These are phyloP conservation scores for Wickerhamomyces pijperi DNA, from an alignment of 805 yeast species.

Conservation along the genomic window DNA sequence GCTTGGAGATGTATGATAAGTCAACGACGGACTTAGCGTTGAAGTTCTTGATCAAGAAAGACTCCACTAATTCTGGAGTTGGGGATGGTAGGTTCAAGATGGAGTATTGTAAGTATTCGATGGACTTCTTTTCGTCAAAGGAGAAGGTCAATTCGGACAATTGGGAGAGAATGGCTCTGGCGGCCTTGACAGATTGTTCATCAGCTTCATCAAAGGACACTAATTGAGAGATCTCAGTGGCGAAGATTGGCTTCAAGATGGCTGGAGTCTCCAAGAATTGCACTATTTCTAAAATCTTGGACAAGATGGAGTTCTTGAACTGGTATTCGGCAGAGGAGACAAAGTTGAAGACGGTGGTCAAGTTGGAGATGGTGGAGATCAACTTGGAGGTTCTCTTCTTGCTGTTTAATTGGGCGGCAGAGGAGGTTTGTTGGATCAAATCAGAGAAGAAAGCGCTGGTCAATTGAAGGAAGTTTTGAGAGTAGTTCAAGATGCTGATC, in stretches of 20 bases:
- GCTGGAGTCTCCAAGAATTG: slow-evolving; percentile 1
- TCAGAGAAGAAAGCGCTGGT: neutral
- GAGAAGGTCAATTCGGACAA: neutral
- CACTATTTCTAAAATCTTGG: slow-evolving; percentile 5
- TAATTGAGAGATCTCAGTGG: neutral
- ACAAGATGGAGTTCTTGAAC: slow-evolving; percentile 12
- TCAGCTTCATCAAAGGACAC: neutral
- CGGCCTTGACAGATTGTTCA: neutral
- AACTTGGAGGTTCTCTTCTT: slow-evolving; percentile 6
- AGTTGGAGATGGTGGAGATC: slow-evolving; percentile 10
- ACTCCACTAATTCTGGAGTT: neutral
- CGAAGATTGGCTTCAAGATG: slow-evolving; percentile 3
- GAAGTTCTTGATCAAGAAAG: slow-evolving; percentile 2
- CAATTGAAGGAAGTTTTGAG: slow-evolving; percentile 1
- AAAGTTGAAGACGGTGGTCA: slow-evolving; percentile 14
- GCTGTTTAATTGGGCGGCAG: slow-evolving; percentile 3
- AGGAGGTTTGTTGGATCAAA: slow-evolving; percentile 1
- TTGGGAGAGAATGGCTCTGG: slow-evolving; percentile 1
- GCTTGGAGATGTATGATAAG: neutral
- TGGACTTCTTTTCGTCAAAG: neutral
- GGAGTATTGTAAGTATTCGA: slow-evolving; percentile 1
- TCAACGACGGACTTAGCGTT: slow-evolving; percentile 3
- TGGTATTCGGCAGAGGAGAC: slow-evolving; percentile 5
- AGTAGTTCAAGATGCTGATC: slow-evolving; percentile 12
- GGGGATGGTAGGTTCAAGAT: neutral